These are phyloP conservation scores for Dothistroma pini DNA, from an alignment of 2,329 filamentous ascomycete genomes.

Conservation along the genomic window DNA sequence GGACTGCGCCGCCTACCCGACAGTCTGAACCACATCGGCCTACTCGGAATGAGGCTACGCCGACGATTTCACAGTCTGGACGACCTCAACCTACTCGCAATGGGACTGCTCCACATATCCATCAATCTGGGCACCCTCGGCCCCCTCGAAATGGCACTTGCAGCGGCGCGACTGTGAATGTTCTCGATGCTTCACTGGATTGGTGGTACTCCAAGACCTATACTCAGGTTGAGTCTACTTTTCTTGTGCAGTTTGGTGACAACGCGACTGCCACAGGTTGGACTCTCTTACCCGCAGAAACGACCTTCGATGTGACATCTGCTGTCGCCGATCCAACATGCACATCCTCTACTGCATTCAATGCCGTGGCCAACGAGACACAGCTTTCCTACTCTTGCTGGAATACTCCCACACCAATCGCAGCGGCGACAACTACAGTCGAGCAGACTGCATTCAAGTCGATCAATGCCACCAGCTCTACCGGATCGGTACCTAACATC, in stretches of 20 bases:
- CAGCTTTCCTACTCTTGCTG: constrained; percentile 23
- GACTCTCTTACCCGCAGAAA: constrained; percentile 30
- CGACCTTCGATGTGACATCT: constrained; percentile 33
- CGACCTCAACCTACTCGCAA: neutral
- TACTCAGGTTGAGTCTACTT: constrained; percentile 34
- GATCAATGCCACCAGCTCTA: constrained; percentile 28
- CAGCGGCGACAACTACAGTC: constrained; percentile 31
- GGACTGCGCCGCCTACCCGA: neutral
- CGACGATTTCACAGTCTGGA: neutral
- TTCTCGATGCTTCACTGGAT: constrained; percentile 33
- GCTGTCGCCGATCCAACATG: constrained; percentile 30
- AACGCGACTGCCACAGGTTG: constrained; percentile 32
- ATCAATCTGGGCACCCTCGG: constrained; percentile 1
- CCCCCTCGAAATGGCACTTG: constrained; percentile 19
- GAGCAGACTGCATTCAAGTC: constrained; percentile 30
- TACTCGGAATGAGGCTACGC: neutral
- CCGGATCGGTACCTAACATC: constrained; percentile 29
- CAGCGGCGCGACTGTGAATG: constrained; percentile 34
- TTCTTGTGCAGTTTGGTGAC: constrained; percentile 27
- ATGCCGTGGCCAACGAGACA: constrained; percentile 18
- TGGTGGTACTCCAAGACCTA: constrained; percentile 36
- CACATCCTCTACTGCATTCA: constrained; percentile 22
- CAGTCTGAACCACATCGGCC: neutral
- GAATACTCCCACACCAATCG: constrained; percentile 29
- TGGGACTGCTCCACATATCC: neutral